These are phyloP conservation scores for Postia placenta DNA, from an alignment of 768 basidiomycete species.

Conservation along the genomic window DNA sequence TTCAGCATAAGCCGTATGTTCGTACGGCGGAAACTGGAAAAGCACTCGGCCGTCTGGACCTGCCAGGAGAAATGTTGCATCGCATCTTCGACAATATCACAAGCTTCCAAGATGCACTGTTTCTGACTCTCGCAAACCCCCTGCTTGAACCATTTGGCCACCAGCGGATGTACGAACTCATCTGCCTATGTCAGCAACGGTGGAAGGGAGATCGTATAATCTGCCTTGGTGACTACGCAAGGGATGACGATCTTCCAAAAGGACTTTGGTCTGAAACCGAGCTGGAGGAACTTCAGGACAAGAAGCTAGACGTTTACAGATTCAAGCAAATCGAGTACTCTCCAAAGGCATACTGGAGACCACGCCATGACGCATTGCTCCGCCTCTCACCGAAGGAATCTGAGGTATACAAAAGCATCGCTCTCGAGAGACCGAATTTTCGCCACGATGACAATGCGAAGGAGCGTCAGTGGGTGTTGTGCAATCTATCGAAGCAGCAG, in stretches of 20 bases:
- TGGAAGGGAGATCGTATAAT: conserved; percentile 4
- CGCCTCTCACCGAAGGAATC: background rate
- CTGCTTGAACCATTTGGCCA: background rate
- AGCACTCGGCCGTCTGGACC: conserved; percentile 1
- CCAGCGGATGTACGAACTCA: background rate
- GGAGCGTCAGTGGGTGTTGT: conserved; percentile 3
- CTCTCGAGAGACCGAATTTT: background rate
- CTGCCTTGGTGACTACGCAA: conserved; percentile 4
- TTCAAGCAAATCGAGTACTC: background rate
- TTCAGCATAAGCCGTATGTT: background rate
- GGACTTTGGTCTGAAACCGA: background rate
- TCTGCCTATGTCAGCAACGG: background rate
- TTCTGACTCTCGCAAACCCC: background rate
- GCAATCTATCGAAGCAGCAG: conserved; percentile 8
- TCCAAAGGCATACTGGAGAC: background rate
- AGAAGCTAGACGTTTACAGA: background rate
- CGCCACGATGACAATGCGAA: background rate
- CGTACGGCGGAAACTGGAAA: background rate
- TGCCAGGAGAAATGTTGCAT: background rate
- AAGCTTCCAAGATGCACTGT: background rate
- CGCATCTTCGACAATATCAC: background rate
- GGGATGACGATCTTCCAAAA: conserved; percentile 3
- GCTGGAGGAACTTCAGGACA: background rate
- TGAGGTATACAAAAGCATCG: background rate
- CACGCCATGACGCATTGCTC: background rate